Percentiles rank a stretch among this genome's conserved stretches.
These are phyloP conservation scores for Breviolum minutum DNA, from an alignment of 73 alveolate genomes.

Conservation along the genomic window DNA sequence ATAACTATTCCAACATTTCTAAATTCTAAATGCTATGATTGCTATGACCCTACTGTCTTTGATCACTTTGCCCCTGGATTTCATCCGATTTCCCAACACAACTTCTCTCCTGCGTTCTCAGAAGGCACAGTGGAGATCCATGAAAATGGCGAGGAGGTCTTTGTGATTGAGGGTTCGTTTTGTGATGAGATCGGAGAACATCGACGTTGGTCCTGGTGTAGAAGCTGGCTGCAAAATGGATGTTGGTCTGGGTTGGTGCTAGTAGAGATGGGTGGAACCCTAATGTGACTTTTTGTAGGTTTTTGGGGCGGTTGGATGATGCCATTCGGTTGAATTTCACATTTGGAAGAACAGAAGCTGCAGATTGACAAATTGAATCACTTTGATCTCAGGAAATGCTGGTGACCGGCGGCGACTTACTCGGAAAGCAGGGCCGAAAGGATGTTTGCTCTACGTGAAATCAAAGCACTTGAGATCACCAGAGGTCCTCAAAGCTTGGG, in stretches of 20 bases:
- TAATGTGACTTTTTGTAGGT: too few species aligned
- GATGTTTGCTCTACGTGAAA: conserved; percentile 91
- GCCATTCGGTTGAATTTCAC: too few species aligned
- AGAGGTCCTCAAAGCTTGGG: neutral
- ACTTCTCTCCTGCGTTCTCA: neutral
- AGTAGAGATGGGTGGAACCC: too few species aligned
- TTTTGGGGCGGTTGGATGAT: too few species aligned
- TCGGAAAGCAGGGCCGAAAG: conserved; percentile 63
- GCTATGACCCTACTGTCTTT: too few species aligned
- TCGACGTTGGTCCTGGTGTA: conserved; percentile 77
- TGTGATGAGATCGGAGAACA: conserved; percentile 55
- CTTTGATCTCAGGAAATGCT: conserved; percentile 35
- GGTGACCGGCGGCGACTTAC: conserved; percentile 47
- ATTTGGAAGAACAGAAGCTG: too few species aligned
- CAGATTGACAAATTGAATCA: too few species aligned
- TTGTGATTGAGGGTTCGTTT: conserved; percentile 76
- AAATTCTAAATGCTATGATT: too few species aligned
- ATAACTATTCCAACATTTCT: too few species aligned
- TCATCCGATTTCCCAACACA: too few species aligned
- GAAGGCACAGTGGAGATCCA: conserved; percentile 38
- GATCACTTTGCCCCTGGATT: too few species aligned
- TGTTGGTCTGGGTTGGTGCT: neutral
- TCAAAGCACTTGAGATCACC: conserved; percentile 79
- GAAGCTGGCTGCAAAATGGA: conserved; percentile 17
- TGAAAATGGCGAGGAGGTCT: conserved; percentile 78